Percentiles rank a stretch among this genome's conserved stretches.
These are phyloP conservation scores for Staphylotrichum tortipilum DNA, from an alignment of 495 filamentous ascomycete genomes.

Conservation along the genomic window DNA sequence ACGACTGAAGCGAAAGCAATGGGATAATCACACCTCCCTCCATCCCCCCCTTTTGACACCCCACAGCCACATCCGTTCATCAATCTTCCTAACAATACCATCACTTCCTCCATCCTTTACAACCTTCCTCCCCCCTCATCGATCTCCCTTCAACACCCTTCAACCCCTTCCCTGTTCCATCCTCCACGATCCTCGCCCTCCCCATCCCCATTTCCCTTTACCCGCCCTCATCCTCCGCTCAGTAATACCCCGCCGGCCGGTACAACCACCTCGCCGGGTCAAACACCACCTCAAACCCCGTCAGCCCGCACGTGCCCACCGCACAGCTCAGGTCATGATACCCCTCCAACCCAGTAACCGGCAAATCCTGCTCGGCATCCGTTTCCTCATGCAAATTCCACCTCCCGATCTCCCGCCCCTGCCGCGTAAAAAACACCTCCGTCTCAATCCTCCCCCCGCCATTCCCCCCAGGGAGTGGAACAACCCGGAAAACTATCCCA, in stretches of 20 bases:
- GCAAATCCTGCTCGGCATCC: slow-evolving; percentile 56
- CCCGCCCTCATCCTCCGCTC: background rate
- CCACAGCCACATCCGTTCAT: too few relatives aligned
- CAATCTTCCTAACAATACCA: too few relatives aligned
- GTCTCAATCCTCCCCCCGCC: slow-evolving; percentile 41
- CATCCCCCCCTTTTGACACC: too few relatives aligned
- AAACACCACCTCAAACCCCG: slow-evolving; percentile 66
- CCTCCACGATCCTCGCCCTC: background rate
- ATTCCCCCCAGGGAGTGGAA: too few relatives aligned
- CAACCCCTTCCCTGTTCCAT: background rate
- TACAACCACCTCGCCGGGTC: slow-evolving; percentile 38
- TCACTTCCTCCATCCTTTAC: too few relatives aligned
- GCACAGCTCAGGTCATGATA: slow-evolving; percentile 72
- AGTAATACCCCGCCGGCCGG: slow-evolving; percentile 10
- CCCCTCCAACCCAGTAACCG: slow-evolving; percentile 68
- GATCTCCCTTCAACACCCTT: too few relatives aligned
- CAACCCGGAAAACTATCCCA: slow-evolving; percentile 60
- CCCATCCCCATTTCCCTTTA: background rate
- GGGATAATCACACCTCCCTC: too few relatives aligned
- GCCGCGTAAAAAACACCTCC: slow-evolving; percentile 69
- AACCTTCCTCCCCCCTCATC: too few relatives aligned
- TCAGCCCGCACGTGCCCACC: slow-evolving; percentile 64
- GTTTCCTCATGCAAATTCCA: slow-evolving; percentile 84
- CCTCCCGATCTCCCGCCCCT: slow-evolving; percentile 53
- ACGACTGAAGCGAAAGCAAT: too few relatives aligned